phyloP scores from a whole-genome alignment of 129 eudicot species.

The Apium graveolens region DNA sequence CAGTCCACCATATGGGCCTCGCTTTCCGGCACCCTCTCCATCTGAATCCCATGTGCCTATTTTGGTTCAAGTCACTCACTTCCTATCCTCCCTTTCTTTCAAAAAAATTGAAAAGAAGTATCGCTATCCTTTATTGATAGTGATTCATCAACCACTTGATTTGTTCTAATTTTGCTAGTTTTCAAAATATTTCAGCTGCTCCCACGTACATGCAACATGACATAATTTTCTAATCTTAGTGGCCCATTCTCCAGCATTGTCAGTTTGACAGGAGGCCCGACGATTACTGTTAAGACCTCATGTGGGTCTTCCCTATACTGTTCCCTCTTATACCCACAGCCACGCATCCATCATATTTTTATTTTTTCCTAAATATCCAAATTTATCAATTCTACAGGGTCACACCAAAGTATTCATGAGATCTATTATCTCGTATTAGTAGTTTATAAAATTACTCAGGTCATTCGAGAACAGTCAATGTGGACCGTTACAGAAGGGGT shows the following conservation, averaged over 20 bases:
- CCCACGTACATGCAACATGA: conserved; percentile 3
- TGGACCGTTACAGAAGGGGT: neutral
- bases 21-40: neutral
- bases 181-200: neutral
- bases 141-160: conserved; percentile 63
- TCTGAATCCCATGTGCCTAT: conserved; percentile 70
- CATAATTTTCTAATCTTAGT: neutral
- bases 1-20: neutral
- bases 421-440: neutral
- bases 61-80: conserved; percentile 35
- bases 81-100: neutral
- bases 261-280: neutral
- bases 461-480: neutral
- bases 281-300: neutral
- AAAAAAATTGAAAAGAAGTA: neutral
- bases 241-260: neutral
- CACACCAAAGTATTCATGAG: neutral
- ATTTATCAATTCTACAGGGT: neutral
- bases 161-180: neutral
- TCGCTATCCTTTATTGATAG: conserved; percentile 31
- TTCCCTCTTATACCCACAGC: neutral
- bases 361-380: neutral
- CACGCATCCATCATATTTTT: neutral
- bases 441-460: neutral
- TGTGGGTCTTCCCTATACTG: conserved; percentile 2